These are phyloP conservation scores for Chamaecyparis obtusa DNA, from an alignment of 75 land plant species.

Conservation along the genomic window DNA sequence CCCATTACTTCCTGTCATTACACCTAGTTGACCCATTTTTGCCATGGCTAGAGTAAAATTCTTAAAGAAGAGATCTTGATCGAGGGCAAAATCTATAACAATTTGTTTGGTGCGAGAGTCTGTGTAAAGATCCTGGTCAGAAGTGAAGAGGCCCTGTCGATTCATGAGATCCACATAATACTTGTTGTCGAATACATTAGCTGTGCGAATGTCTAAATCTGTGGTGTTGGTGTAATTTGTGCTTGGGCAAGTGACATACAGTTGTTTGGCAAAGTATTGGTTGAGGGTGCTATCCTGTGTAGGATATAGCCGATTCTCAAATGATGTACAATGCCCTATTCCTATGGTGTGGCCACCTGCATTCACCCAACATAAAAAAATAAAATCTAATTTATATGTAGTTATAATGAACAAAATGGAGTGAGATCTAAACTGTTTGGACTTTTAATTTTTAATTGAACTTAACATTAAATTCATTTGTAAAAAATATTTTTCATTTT, in stretches of 20 bases:
- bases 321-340: constrained; percentile 18
- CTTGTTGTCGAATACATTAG: constrained; percentile 11
- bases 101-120: constrained; percentile 22
- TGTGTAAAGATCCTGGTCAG: too few species aligned
- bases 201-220: constrained; percentile 36
- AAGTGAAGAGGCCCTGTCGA: too few species aligned
- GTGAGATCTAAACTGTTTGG: too few species aligned
- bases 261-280: constrained; percentile 27
- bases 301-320: constrained; percentile 15
- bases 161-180: too few species aligned
- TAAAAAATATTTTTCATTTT: too few species aligned
- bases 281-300: neutral
- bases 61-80: constrained; percentile 37
- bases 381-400: too few species aligned
- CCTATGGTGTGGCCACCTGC: constrained; percentile 43
- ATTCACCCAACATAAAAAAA: too few species aligned
- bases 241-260: constrained; percentile 33
- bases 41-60: too few species aligned
- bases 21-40: constrained; percentile 30
- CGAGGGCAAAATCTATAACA: constrained; percentile 41
- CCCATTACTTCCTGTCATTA: constrained; percentile 53
- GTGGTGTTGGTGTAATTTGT: constrained; percentile 23
- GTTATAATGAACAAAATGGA: too few species aligned
- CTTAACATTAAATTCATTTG: too few species aligned
- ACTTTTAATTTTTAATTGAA: too few species aligned